Conservation (phyloP, 352 stramenopile genomes). For the Globisporangium sylvaticum region DNA sequence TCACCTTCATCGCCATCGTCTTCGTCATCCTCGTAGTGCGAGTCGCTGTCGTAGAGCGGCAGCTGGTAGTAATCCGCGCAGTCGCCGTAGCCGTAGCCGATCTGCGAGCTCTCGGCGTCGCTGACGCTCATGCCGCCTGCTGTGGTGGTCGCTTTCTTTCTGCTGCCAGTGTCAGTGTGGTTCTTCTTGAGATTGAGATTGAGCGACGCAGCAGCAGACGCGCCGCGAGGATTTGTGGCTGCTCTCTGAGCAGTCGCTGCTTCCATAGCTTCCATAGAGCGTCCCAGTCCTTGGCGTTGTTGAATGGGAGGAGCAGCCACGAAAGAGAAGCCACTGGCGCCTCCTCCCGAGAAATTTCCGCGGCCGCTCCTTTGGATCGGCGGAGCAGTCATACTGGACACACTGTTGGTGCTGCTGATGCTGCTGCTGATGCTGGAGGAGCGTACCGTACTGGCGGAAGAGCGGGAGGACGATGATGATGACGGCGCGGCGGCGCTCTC, state of each 20-base stretch:
- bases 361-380: background rate
- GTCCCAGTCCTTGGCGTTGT: background rate
- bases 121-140: background rate
- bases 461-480: background rate
- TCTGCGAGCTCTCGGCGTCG: background rate
- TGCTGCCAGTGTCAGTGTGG: too few species aligned
- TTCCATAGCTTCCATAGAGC: background rate
- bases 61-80: conserved; percentile 3
- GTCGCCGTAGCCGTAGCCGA: background rate
- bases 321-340: background rate
- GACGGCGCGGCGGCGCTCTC: background rate
- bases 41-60: background rate
- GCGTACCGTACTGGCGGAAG: background rate
- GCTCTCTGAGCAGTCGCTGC: background rate
- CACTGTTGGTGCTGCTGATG: background rate
- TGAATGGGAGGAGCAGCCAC: background rate
- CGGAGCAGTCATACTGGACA: background rate
- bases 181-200: background rate
- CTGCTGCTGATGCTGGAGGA: background rate
- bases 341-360: background rate
- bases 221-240: background rate
- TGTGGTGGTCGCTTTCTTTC: background rate
- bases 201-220: too few species aligned
- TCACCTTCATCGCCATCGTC: background rate
- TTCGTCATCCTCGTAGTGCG: background rate